These are phyloP conservation scores for Geosiphon pyriformis DNA, from an alignment of 192 early-diverging fungal species.

Conservation along the genomic window DNA sequence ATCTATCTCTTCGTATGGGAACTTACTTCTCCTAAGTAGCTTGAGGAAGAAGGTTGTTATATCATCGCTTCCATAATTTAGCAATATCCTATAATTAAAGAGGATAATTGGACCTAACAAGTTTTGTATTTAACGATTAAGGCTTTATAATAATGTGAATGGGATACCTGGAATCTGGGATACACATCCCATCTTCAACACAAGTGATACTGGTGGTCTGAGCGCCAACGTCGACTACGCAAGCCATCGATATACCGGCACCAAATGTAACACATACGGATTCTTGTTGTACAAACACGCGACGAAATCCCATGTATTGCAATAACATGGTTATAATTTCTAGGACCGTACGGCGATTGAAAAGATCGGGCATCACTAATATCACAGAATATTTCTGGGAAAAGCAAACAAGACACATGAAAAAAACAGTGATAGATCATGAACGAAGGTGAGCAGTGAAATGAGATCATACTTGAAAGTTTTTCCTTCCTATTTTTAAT, in stretches of 20 bases:
- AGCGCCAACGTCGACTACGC: conserved; percentile 89
- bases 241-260: conserved; percentile 78
- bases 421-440: background rate
- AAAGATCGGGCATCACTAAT: conserved; percentile 78
- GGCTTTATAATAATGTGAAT: too few species aligned
- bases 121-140: too few species aligned
- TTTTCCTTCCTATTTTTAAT: conserved; percentile 54
- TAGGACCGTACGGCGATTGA: conserved; percentile 54
- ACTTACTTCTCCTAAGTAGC: conserved; percentile 58
- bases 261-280: conserved; percentile 81
- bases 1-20: conserved; percentile 70
- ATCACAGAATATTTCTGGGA: conserved; percentile 56
- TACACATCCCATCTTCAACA: conserved; percentile 79
- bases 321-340: conserved; percentile 65
- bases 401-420: conserved; percentile 4
- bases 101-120: background rate
- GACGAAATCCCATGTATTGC: conserved; percentile 70
- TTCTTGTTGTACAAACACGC: conserved; percentile 73
- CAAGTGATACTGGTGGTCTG: conserved; percentile 80
- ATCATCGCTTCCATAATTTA: conserved; percentile 85
- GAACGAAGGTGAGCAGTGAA: background rate
- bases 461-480: conserved; percentile 42
- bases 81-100: conserved; percentile 27
- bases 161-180: conserved; percentile 62
- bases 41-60: conserved; percentile 70